Conservation (phyloP, 2,329 filamentous ascomycete species). For the Fusarium sublunatum region DNA sequence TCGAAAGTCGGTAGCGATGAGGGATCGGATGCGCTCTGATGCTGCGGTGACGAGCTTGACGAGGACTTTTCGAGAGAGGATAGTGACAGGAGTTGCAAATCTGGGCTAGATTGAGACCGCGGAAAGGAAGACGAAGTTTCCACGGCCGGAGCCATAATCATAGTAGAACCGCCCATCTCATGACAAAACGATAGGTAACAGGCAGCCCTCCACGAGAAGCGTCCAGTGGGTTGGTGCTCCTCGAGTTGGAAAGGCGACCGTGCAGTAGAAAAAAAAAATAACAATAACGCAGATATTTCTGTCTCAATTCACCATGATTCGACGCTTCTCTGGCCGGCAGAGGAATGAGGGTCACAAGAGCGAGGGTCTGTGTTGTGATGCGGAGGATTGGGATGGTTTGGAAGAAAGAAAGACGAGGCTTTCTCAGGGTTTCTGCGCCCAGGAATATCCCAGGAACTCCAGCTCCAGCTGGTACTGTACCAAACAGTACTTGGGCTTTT, state of each 20-base stretch:
- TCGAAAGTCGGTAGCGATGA: slow-evolving; percentile 54
- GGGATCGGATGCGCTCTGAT: slow-evolving; percentile 31
- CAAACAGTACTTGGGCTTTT: slow-evolving; percentile 36
- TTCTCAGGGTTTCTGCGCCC: slow-evolving; percentile 36
- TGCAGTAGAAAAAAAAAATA: slow-evolving; percentile 34
- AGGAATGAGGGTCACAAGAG: slow-evolving; percentile 27
- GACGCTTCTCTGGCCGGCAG: slow-evolving; percentile 46
- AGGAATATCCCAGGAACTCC: slow-evolving; percentile 23
- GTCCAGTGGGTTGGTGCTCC: slow-evolving; percentile 32
- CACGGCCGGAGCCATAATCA: slow-evolving; percentile 55
- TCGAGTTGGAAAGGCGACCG: slow-evolving; percentile 38
- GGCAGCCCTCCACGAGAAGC: slow-evolving; percentile 37
- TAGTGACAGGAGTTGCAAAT: slow-evolving; percentile 45
- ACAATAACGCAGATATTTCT: slow-evolving; percentile 26
- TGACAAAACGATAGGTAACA: slow-evolving; percentile 40
- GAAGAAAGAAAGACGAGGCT: slow-evolving; percentile 31
- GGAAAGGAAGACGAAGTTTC: slow-evolving; percentile 48
- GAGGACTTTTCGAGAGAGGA: slow-evolving; percentile 45
- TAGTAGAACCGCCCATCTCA: slow-evolving; percentile 53
- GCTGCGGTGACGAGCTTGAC: slow-evolving; percentile 36
- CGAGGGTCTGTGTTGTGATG: slow-evolving; percentile 14
- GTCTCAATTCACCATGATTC: slow-evolving; percentile 47
- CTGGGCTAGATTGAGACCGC: slow-evolving; percentile 52
- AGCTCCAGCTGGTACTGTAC: slow-evolving; percentile 31
- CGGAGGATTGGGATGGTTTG: slow-evolving; percentile 29